Conservation (phyloP, 768 basidiomycete genomes). For the Tulasnella sp. region DNA sequence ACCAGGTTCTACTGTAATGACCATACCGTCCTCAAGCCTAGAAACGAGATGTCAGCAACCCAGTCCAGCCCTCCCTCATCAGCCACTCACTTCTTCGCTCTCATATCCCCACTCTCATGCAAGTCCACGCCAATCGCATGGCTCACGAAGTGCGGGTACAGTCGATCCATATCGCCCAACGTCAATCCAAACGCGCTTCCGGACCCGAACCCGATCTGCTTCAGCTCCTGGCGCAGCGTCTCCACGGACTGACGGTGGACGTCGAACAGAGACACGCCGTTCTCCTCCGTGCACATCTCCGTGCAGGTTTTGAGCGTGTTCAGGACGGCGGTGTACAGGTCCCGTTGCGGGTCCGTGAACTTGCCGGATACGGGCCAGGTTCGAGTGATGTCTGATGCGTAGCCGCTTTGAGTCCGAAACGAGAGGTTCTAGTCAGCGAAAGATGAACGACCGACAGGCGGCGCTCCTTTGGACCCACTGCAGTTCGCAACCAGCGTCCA, state of each 20-base stretch:
- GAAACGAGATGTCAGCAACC: neutral
- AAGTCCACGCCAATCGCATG: conserved; percentile 95
- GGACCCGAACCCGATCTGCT: conserved; percentile 59
- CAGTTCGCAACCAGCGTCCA: conserved; percentile 93
- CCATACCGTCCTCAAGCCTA: conserved; percentile 79
- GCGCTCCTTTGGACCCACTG: conserved; percentile 55
- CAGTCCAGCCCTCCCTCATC: neutral
- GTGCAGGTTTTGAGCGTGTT: conserved; percentile 47
- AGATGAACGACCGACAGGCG: conserved; percentile 10
- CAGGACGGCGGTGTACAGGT: conserved; percentile 68
- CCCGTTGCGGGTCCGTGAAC: conserved; percentile 78
- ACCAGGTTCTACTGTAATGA: conserved; percentile 92
- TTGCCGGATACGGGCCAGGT: conserved; percentile 85
- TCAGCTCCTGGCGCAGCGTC: conserved; percentile 69
- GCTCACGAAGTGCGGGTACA: conserved; percentile 92
- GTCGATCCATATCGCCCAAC: conserved; percentile 64
- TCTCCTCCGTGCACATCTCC: conserved; percentile 47
- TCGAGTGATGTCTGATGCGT: conserved; percentile 93
- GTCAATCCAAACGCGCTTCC: conserved; percentile 47
- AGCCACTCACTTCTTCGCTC: conserved; percentile 9
- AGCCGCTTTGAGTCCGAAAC: conserved; percentile 59
- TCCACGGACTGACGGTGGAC: conserved; percentile 76
- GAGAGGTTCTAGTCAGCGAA: neutral
- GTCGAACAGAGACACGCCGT: conserved; percentile 65
- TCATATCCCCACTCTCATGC: conserved; percentile 66